phyloP scores from a whole-genome alignment of 495 filamentous ascomycete genomes.

The Stereocaulon alpinum region DNA sequence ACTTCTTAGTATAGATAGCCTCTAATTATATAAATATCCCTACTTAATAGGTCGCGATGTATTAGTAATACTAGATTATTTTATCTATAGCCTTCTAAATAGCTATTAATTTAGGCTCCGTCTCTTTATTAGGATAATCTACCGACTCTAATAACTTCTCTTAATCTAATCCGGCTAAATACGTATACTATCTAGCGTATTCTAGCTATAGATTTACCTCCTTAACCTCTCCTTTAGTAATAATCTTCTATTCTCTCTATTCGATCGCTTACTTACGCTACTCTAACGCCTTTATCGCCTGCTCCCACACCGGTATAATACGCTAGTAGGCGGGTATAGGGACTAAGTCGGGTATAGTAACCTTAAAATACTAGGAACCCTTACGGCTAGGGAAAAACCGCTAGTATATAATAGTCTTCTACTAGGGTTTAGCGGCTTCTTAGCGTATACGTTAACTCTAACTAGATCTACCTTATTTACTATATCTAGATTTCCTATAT shows the following conservation, averaged over 20 bases:
- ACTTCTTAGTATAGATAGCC: not conserved
- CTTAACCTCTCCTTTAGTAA: too few relatives aligned
- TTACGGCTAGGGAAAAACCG: too few relatives aligned
- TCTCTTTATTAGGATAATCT: not conserved
- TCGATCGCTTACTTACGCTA: too few relatives aligned
- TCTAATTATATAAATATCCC: not conserved
- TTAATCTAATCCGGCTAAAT: not conserved
- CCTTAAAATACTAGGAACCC: too few relatives aligned
- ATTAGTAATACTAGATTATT: not conserved
- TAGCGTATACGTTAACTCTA: not conserved
- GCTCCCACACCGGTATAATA: too few relatives aligned
- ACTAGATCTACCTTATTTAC: not conserved
- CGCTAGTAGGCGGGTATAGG: too few relatives aligned
- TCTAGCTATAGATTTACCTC: not conserved
- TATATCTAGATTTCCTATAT: not conserved
- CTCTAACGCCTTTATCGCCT: too few relatives aligned
- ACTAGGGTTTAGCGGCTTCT: too few relatives aligned
- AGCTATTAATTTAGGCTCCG: not conserved
- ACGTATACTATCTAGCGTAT: not conserved
- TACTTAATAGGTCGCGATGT: not conserved
- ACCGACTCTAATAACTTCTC: not conserved
- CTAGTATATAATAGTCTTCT: too few relatives aligned
- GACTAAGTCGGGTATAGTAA: too few relatives aligned
- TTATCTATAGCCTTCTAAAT: not conserved
- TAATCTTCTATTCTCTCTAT: too few relatives aligned